Percentiles rank a stretch among this genome's conserved stretches.
Evolutionary conservation across 208 protist genomes (phyloP).

Genomic region (Borovskyia barvae): DNA sequence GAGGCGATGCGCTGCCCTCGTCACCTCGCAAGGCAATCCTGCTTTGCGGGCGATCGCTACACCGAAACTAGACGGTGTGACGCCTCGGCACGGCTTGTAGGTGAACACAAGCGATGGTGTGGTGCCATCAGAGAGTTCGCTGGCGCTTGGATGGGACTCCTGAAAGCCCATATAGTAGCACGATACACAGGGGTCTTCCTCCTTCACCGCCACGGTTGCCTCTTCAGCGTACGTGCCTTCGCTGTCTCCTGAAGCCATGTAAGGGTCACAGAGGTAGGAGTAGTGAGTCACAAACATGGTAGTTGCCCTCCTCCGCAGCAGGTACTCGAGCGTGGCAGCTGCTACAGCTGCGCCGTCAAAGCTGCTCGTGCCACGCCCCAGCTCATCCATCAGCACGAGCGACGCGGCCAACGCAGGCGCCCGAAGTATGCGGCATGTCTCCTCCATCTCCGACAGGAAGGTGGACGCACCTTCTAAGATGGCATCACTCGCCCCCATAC

Average conservation of each 20-base stretch:
- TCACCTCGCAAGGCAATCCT: constrained; percentile 69
- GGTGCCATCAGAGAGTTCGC: constrained; percentile 3
- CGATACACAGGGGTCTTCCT: constrained; percentile 32
- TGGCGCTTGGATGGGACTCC: neutral
- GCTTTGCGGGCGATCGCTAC: constrained; percentile 87
- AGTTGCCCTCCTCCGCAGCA: constrained; percentile 60
- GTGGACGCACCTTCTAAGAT: constrained; percentile 92
- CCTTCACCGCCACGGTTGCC: neutral
- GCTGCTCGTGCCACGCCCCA: constrained; percentile 95
- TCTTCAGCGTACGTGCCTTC: neutral
- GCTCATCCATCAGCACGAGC: constrained; percentile 96
- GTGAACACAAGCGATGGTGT: constrained; percentile 61
- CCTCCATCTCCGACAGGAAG: constrained; percentile 97
- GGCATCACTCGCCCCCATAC: constrained; percentile 94
- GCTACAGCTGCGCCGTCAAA: constrained; percentile 95
- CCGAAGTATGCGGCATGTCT: constrained; percentile 93
- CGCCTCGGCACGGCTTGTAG: constrained; percentile 77
- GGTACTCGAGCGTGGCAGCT: constrained; percentile 88
- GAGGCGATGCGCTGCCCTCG: constrained; percentile 47
- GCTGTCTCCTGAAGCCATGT: constrained; percentile 9
- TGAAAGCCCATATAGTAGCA: constrained; percentile 89
- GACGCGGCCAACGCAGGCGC: constrained; percentile 60
- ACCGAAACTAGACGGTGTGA: constrained; percentile 90
- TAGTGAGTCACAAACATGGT: constrained; percentile 97
- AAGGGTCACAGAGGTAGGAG: constrained; percentile 81